Percentiles rank a stretch among this genome's conserved stretches.
These are phyloP conservation scores for Fusarium hainanense DNA, from an alignment of 2,329 filamentous ascomycete genomes.

Conservation along the genomic window DNA sequence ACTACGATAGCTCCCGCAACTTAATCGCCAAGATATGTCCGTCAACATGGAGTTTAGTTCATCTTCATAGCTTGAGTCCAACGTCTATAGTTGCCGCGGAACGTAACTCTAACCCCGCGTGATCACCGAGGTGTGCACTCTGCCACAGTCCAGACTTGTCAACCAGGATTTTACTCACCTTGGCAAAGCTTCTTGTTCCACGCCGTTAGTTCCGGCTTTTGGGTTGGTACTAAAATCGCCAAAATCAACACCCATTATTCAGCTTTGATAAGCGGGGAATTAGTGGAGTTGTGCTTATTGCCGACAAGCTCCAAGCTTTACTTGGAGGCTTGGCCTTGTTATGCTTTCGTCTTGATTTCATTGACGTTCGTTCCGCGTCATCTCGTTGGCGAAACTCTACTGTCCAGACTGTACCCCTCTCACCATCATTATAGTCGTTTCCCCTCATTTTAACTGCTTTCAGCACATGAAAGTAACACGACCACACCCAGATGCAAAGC, in stretches of 20 bases:
- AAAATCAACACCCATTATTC: not conserved
- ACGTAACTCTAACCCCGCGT: not conserved
- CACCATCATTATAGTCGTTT: not conserved
- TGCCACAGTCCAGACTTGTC: not conserved
- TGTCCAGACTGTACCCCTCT: not conserved
- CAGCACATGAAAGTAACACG: not conserved
- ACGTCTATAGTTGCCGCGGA: not conserved
- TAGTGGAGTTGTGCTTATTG: not conserved
- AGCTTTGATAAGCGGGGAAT: slow-evolving; percentile 1
- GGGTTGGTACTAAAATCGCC: not conserved
- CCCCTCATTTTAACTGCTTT: slow-evolving; percentile 6
- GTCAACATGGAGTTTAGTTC: not conserved
- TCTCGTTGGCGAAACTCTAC: not conserved
- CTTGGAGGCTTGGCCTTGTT: not conserved
- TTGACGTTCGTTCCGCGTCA: not conserved
- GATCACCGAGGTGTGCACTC: slow-evolving; percentile 7
- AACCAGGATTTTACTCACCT: not conserved
- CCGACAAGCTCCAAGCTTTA: not conserved
- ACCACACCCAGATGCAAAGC: not conserved
- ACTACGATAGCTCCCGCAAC: not conserved
- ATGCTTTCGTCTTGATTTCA: not conserved
- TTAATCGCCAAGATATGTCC: not conserved
- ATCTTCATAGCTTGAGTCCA: not conserved
- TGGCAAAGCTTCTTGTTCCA: not conserved
- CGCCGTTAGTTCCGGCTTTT: not conserved